A percentile compares a stretch with the other conserved stretches of the same genome.
Evolutionary conservation across 768 basidiomycete genomes (phyloP).

Genomic region (Cubamyces lactineus): DNA sequence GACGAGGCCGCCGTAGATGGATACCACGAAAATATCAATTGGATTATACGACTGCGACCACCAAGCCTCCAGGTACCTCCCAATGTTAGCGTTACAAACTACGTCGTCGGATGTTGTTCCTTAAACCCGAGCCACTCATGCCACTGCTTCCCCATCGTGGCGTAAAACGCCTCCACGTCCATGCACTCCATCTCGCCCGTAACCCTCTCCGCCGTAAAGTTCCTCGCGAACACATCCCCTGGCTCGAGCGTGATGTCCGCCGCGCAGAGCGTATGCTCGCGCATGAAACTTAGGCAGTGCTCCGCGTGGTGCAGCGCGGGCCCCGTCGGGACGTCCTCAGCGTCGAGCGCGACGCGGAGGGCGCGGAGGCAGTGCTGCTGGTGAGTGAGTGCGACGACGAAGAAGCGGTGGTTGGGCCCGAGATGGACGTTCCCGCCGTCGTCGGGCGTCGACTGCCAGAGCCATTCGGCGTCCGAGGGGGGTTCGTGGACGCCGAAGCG

Average conservation of each 20-base stretch:
- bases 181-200: constrained; percentile 6
- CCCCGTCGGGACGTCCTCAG: neutral
- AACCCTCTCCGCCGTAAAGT: constrained; percentile 6
- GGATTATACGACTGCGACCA: too few species aligned
- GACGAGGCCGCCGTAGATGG: too few species aligned
- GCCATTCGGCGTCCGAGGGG: constrained; percentile 6
- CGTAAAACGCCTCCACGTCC: constrained; percentile 28
- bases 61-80: too few species aligned
- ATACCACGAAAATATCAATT: too few species aligned
- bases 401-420: constrained; percentile 32
- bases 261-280: constrained; percentile 19
- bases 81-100: neutral
- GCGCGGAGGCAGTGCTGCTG: constrained; percentile 32
- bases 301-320: constrained; percentile 7
- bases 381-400: constrained; percentile 30
- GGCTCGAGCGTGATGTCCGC: constrained; percentile 13
- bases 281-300: constrained; percentile 16
- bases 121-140: constrained; percentile 9
- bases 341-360: constrained; percentile 31
- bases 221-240: neutral
- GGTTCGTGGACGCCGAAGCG: constrained; percentile 5
- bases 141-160: constrained; percentile 28
- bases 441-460: constrained; percentile 1
- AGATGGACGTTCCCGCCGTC: constrained; percentile 31
- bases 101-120: neutral